Base-by-base conservation (phyloP, 306 rosid genomes). In the Medicago lupulina region DNA sequence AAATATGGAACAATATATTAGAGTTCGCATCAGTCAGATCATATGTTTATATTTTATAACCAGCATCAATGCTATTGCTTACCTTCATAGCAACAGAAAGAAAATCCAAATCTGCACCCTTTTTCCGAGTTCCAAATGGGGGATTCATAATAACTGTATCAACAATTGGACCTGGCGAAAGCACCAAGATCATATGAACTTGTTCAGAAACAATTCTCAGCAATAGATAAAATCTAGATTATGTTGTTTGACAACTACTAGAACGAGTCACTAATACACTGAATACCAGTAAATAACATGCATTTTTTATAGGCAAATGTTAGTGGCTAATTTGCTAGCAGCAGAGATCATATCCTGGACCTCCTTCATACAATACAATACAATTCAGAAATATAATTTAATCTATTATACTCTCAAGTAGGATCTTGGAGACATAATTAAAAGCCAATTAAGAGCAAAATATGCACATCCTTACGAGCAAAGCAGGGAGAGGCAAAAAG, bases 71-170 rank as follows among this genome's bases (percentile, higher is more conserved):
- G 77, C n/a, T 46, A 36, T 71, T 54, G 64, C 58, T 74, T 79
- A 89, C 98, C 97, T 89, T 90, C 87, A 92, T 82, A 79, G 96
- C 91, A 74, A 68, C 85, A 58, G 36, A 68, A 71, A 95, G 97
- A 73, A 95, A 95, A 72, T 90, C 92, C 90, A 95, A 86, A 76
- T 95, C 97, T 28, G 89, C 97, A 17, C 99, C 99, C 81, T 90
- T 92, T 69, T 76, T 85, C 71, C 90, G 87, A 59, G 98, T 89
- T 83, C 99, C 98, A 76, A 95, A 90, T 53, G 98, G 99, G 50
- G 99, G 97, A 80, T 95, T 95, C 97, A 92, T 95, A 44, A 95
- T 83, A 77, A 95, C 87, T 16, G 98, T 95, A 84, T 95, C 96
- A 77, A 89, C 89, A 74, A 78, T n/a, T 75, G 75, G 84, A 49